Evolutionary conservation across 2,329 filamentous ascomycete species (phyloP), one percentile per base, ranked within the genome.

Genomic region (Arthrinium phaeospermum): DNA sequence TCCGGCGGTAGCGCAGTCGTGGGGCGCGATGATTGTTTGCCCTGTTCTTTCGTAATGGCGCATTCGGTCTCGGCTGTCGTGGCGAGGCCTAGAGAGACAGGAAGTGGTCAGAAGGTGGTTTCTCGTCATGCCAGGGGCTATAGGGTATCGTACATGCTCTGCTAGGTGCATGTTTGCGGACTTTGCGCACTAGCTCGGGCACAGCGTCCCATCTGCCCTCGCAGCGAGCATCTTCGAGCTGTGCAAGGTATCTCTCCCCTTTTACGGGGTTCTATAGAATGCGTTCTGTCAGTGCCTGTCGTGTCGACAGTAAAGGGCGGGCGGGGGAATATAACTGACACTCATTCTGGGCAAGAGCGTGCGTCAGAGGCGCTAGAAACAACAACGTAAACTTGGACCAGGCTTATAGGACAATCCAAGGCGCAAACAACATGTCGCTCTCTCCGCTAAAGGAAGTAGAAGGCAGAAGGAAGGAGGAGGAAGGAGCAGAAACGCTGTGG

Each of bases 151-250:
- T 92, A 98, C 96, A 98, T 83, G 90, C 90, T 82, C 94, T 90
- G 74, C 93, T 90, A 53, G 95, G 92, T 77, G 95, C 94, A 88
- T 99, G 96, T 83, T 99, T 98, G 79, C 93, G 93, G 79, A 98
- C 89, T 84, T 99, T 99, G 81, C 96, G 91, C 78, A 96, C 92
- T 75, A 97, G 89, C 84, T 98, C 96, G 37, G 94, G 94, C 44
- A 98, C 89, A 44, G 93, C 91, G 76, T 91, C 87, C 96, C 96
- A 99, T 81, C 91, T 92, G 70, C 93, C 95, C 79, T 96, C 91
- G 83, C 94, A 97, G 79, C 96, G 93, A 76, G 94, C 95, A 77
- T 92, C 89, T 82, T 98, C 94, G 79, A 99, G 90, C 83, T 91
- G 90, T 80, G 90, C 88, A 77, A 98, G 89, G 83, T 98, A 98